phyloP scores from a whole-genome alignment of 1,284 basidiomycete species.

The Albatrellus sp. region DNA sequence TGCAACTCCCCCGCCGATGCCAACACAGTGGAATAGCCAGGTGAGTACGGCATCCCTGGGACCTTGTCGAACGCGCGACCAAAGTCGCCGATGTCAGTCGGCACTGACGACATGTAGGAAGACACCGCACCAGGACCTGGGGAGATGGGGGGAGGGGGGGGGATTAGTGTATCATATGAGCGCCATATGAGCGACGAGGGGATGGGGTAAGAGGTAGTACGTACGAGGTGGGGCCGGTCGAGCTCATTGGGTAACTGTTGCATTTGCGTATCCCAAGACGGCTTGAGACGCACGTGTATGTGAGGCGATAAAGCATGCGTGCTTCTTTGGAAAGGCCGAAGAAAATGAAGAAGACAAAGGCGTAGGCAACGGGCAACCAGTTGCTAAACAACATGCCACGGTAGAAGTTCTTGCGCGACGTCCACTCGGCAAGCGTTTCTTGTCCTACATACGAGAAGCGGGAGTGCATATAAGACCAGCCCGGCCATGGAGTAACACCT shows the following conservation, averaged over 20 bases:
- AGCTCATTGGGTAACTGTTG: slow-evolving; percentile 15
- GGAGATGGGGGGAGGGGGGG: neutral
- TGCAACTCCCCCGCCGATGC: slow-evolving; percentile 2
- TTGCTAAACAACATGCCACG: slow-evolving; percentile 1
- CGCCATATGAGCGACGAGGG: neutral
- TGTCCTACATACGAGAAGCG: slow-evolving; percentile 20
- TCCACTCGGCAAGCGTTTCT: slow-evolving; percentile 12
- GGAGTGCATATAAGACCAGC: slow-evolving; percentile 25
- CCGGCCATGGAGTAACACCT: slow-evolving; percentile 17
- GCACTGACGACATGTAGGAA: no score
- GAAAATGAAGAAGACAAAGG: slow-evolving; percentile 44
- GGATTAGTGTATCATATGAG: neutral
- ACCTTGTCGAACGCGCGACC: slow-evolving; percentile 14
- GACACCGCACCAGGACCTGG: no score
- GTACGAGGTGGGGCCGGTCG: slow-evolving; percentile 6
- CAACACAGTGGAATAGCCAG: slow-evolving; percentile 12
- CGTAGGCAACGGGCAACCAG: slow-evolving; percentile 6
- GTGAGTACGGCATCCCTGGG: slow-evolving; percentile 14
- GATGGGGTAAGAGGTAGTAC: neutral
- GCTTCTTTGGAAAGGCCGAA: slow-evolving; percentile 64
- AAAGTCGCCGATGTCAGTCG: no score
- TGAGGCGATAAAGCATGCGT: slow-evolving; percentile 37
- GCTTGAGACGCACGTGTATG: slow-evolving; percentile 31
- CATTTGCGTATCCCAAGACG: slow-evolving; percentile 32
- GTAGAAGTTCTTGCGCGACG: neutral